Evolutionary conservation across 2,329 filamentous ascomycete species (phyloP).

Genomic region (Phialophora chinensis): DNA sequence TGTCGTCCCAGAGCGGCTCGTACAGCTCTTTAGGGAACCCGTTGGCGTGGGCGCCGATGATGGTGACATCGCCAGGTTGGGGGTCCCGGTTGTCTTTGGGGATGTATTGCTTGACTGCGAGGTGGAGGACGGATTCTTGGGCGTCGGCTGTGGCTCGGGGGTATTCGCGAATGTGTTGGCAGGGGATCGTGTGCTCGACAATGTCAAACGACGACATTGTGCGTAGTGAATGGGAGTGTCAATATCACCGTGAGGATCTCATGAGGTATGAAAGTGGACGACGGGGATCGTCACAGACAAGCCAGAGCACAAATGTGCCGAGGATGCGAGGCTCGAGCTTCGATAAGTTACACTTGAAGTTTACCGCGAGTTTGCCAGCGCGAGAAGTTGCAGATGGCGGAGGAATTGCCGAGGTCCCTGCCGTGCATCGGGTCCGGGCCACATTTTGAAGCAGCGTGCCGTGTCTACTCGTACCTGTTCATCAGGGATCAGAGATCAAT

Average conservation of each 20-base stretch:
- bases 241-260: conserved; percentile 6
- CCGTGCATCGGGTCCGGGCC: neutral
- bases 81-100: conserved; percentile 54
- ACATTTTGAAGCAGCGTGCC: neutral
- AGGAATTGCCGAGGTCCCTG: conserved; percentile 6
- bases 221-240: neutral
- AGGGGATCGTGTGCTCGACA: conserved; percentile 55
- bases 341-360: neutral
- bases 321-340: neutral
- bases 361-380: neutral
- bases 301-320: neutral
- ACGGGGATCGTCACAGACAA: too few species aligned
- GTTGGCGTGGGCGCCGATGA: conserved; percentile 62
- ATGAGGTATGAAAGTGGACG: neutral
- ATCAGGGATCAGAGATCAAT: neutral
- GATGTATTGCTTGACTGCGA: conserved; percentile 64
- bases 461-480: neutral
- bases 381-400: neutral
- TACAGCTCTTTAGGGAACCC: conserved; percentile 70
- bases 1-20: conserved; percentile 82
- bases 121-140: conserved; percentile 57
- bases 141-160: conserved; percentile 53
- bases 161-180: conserved; percentile 60
- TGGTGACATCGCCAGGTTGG: conserved; percentile 57
- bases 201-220: conserved; percentile 50